A percentile compares a stretch with the other conserved stretches of the same genome.
These are phyloP conservation scores for Solanum lycopersicoides DNA, from an alignment of 257 asterid genomes.

Conservation along the genomic window DNA sequence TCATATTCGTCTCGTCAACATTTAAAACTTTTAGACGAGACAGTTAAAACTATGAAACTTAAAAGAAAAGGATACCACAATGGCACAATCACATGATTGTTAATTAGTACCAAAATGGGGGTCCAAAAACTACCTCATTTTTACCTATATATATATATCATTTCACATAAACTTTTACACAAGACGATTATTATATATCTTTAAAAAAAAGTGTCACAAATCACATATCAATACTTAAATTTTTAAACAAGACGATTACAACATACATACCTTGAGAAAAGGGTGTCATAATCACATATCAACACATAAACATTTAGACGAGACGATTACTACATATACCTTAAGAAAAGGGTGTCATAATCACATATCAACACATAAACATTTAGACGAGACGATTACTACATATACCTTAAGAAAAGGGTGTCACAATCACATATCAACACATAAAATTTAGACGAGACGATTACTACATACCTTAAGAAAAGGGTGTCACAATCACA, in stretches of 20 bases:
- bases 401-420: slow-evolving; percentile 28
- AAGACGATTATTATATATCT: slow-evolving; percentile 5
- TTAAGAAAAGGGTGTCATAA: slow-evolving; percentile 10
- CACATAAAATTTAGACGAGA: neutral
- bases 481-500: slow-evolving; percentile 17
- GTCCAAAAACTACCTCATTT: neutral
- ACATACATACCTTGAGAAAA: too few relatives aligned
- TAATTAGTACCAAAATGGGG: neutral
- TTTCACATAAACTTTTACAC: neutral
- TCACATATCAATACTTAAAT: slow-evolving; percentile 21
- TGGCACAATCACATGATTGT: slow-evolving; percentile 40
- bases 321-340: slow-evolving; percentile 5
- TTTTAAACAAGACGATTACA: too few relatives aligned
- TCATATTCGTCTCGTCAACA: neutral
- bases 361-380: too few relatives aligned
- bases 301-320: too few relatives aligned
- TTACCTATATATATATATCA: neutral
- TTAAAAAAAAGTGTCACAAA: slow-evolving; percentile 67
- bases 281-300: too few relatives aligned
- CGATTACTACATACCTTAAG: neutral
- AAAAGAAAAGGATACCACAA: slow-evolving; percentile 63
- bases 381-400: too few relatives aligned
- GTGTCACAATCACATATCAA: too few relatives aligned
- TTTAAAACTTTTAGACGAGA: neutral
- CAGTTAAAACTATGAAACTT: neutral